Base-by-base conservation (phyloP, 2,329 filamentous ascomycete genomes). In the Alternaria consortialis region DNA sequence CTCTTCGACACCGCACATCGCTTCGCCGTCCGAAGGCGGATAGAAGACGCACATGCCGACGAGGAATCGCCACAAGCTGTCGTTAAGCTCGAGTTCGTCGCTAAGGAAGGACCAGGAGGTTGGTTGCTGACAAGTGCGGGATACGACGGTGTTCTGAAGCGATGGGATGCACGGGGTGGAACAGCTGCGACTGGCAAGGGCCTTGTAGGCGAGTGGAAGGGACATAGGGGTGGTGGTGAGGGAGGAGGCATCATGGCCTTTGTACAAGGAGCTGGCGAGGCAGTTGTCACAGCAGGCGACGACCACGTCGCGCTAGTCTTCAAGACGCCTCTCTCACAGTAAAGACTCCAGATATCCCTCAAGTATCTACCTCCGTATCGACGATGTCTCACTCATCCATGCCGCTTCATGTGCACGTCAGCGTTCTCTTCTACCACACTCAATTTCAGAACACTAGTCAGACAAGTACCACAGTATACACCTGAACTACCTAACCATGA, bases 171-270 rank as follows among this genome's bases (percentile, higher is more conserved):
- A 5, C 80, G 89, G 44, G 90, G 89, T 56, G 89, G 90, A 7
- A 91, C 88, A 1, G 85, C 86, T 1, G 87, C 86, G 1, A 88
- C 87, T 2, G 87, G 85, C 8, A 88, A 88, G 53, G 93, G 92
- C 0, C 81, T 97, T 53, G 81, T 92, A 25, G 90, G 89, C 66
- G 94, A 97, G 80, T 98, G 94, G 94, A 93, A 86, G 78, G 95
- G 95, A 0, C 95, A 99, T 77, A 79, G 92, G 70, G 89, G 94
- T 31, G 88, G 92, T 74, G 91, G 93, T 12, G 92, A 95, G 81
- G 90, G 93, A 23, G 94, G 94, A 34, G 94, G 94, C 54, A 90
- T 98, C 8, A 80, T 98, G 69, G 94, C 91, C 0, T 99, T 98
- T 75, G 94, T 97, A 53, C 93, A 97, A 79, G 84, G 83, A 2